Evolutionary conservation across 345 rosid genomes (phyloP).

Genomic region (Hibiscus syriacus): DNA sequence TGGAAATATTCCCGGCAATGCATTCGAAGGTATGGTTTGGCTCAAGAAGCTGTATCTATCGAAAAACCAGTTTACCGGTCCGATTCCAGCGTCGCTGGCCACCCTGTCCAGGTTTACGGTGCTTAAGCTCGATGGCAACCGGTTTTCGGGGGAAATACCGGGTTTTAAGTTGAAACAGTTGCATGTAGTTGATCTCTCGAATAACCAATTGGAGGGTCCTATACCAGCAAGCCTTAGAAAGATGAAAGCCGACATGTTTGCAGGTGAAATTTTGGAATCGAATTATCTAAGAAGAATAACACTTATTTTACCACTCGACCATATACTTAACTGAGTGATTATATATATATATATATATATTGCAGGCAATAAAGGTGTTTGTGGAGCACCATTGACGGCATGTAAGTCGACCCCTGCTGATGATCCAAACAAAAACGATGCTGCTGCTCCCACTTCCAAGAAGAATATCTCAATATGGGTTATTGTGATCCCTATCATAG

Average conservation of each 20-base stretch:
- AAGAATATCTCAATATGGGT: constrained; percentile 7
- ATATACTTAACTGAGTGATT: not conserved
- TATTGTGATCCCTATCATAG: constrained; percentile 5
- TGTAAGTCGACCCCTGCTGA: constrained; percentile 11
- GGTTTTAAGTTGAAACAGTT: constrained; percentile 28
- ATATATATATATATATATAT: not conserved
- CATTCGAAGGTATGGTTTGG: constrained; percentile 51
- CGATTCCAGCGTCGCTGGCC: constrained; percentile 50
- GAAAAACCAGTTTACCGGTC: constrained; percentile 47
- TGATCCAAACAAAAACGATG: too few relatives aligned
- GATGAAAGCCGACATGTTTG: constrained; percentile 27
- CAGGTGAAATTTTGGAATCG: too few relatives aligned
- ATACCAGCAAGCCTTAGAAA: constrained; percentile 43
- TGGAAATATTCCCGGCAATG: constrained; percentile 44
- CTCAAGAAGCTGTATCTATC: constrained; percentile 55
- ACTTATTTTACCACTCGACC: too few relatives aligned
- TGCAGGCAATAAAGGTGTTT: constrained; percentile 67
- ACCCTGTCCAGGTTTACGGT: constrained; percentile 44
- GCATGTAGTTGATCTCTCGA: constrained; percentile 34
- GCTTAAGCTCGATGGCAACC: constrained; percentile 56
- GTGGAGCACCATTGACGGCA: too few relatives aligned
- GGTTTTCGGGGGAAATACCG: constrained; percentile 52
- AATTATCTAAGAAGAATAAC: too few relatives aligned
- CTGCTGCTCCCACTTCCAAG: not conserved
- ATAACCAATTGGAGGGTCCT: constrained; percentile 51